Base-by-base conservation (phyloP, 2,329 filamentous ascomycete genomes). In the Penicillium sp. region DNA sequence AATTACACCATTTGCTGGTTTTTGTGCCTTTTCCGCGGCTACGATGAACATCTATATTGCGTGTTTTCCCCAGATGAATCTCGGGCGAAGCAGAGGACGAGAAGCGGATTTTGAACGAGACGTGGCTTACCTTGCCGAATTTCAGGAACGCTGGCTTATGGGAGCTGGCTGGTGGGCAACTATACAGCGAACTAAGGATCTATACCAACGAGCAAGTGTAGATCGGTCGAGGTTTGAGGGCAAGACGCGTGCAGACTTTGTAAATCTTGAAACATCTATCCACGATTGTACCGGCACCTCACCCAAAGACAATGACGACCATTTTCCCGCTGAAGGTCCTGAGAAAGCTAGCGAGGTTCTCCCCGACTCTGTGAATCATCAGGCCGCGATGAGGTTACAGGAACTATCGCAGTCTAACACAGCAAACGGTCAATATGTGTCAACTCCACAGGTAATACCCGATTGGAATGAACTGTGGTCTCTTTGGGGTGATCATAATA, bases 1-100 rank as follows among this genome's bases (percentile, higher is more conserved):
- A 0, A 65, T 70, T 57, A 77, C 75, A 0, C 77, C 76, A 0
- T 79, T 78, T 54, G 68, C 74, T 0, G 77, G 75, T 0, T 77
- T 79, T n/a, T 78, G 76, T 53, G 72, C 72, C 1, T 79, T 79
- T 38, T 77, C 76, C 0, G 75, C 76, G 0, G 74, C 73, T 1
- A 75, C 73, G 3, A 67, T 77, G 49, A 77, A 76, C 24, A 59
- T 75, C 0, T 78, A 78, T 56, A 66, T 74, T 2, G 66, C 65
- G 3, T 53, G 63, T 3, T 79, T 77, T 24, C 77, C 77, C 0
- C 64, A 65, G 1, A 78, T 78, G 70, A 78, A 77, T 57, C 59
- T 73, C 1, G 64, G 66, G 1, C 61, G 70, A 12, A 73, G 70
- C 49, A 26, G 3, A 5, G 58, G 59, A 12, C 57, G 58, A 43